phyloP scores from a whole-genome alignment of 2,329 filamentous ascomycete genomes.

The Cercospora zeae-maydis region DNA sequence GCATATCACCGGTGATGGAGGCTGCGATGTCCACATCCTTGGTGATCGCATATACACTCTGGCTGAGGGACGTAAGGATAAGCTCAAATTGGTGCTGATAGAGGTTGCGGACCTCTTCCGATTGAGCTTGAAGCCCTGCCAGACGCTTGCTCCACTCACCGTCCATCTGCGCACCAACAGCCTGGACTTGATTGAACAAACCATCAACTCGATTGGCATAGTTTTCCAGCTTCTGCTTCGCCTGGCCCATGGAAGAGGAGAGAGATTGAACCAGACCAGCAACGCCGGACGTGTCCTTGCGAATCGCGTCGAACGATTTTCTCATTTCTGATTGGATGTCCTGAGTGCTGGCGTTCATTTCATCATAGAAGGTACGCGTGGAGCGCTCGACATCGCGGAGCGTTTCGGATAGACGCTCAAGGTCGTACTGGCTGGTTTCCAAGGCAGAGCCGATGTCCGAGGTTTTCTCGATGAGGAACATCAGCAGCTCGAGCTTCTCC shows the following conservation, averaged over 20 bases:
- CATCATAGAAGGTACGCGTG: slow-evolving; percentile 19
- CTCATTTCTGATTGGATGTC: slow-evolving; percentile 11
- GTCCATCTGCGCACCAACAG: not conserved
- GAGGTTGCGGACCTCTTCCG: slow-evolving; percentile 1
- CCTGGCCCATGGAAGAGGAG: not conserved
- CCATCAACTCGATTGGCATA: slow-evolving; percentile 4
- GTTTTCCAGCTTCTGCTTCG: not conserved
- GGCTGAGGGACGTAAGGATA: slow-evolving; percentile 3
- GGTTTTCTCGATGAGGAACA: not conserved
- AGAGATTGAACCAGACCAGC: slow-evolving; percentile 3
- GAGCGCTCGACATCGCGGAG: slow-evolving; percentile 15
- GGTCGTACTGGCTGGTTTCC: slow-evolving; percentile 11
- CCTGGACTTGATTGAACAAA: slow-evolving; percentile 1
- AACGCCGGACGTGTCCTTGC: slow-evolving; percentile 4
- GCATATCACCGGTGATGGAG: not conserved
- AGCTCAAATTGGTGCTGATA: slow-evolving; percentile 4
- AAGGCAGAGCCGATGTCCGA: slow-evolving; percentile 4
- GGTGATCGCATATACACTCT: not conserved
- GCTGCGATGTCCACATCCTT: slow-evolving; percentile 7
- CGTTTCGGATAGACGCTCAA: slow-evolving; percentile 8
- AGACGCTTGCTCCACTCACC: not conserved
- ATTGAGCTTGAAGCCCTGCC: not conserved
- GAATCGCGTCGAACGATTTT: slow-evolving; percentile 1
- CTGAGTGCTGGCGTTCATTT: slow-evolving; percentile 18
- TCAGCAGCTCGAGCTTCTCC: slow-evolving; percentile 25